Evolutionary conservation across 2,329 filamentous ascomycete genomes (phyloP).

Genomic region (Scedosporium dehoogii): DNA sequence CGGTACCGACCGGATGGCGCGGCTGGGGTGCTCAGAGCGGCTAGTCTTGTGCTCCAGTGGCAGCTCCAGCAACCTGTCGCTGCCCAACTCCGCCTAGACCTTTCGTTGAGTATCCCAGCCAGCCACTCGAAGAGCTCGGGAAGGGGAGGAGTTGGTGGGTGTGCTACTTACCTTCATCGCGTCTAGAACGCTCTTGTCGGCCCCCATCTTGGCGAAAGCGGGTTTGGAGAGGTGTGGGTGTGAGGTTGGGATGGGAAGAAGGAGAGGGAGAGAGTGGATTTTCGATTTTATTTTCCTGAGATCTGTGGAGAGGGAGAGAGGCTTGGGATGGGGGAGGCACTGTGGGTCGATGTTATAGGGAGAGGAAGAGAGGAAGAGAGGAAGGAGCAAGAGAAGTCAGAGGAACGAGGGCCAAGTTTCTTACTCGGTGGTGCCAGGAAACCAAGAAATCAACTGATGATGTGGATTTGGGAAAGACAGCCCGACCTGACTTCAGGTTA

Average conservation of each 20-base stretch:
- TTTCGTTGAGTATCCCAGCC: not conserved
- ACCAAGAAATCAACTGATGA: too few species aligned
- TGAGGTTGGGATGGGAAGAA: not conserved
- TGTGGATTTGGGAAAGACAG: too few species aligned
- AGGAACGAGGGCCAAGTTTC: not conserved
- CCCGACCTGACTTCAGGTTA: too few species aligned
- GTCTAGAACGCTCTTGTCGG: constrained; percentile 39
- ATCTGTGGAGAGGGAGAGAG: not conserved
- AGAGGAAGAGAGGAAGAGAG: not conserved
- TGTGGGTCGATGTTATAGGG: not conserved
- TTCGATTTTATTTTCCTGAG: not conserved
- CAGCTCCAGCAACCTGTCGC: constrained; percentile 15
- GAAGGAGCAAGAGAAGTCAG: not conserved
- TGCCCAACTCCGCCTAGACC: constrained; percentile 20
- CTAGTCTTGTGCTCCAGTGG: constrained; percentile 14
- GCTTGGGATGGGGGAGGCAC: not conserved
- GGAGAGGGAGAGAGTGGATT: not conserved
- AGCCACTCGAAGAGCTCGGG: not conserved
- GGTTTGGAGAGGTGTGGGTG: not conserved
- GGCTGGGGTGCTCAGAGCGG: not conserved
- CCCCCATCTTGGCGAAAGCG: constrained; percentile 26
- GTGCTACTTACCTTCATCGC: constrained; percentile 6
- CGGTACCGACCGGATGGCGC: not conserved
- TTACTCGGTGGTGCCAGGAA: too few species aligned
- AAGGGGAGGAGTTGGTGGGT: not conserved